Evolutionary conservation across 2,329 filamentous ascomycete species (phyloP).

Genomic region (Diplodia intermedia): DNA sequence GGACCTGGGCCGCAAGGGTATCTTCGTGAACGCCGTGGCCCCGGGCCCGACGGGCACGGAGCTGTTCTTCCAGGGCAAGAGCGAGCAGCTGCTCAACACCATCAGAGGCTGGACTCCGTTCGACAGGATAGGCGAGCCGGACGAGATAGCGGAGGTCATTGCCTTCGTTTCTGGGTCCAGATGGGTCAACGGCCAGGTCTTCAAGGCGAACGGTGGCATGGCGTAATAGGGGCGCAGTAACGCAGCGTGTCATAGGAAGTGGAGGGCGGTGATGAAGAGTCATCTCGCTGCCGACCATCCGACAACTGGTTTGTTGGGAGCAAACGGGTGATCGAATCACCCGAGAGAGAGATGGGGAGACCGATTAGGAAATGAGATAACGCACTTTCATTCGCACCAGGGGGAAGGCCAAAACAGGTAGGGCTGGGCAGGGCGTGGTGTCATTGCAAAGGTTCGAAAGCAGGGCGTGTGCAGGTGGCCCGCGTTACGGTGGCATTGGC

Average conservation of each 20-base stretch:
- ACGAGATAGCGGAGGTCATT: slow-evolving; percentile 41
- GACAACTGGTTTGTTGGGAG: slow-evolving; percentile 22
- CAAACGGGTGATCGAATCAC: slow-evolving; percentile 26
- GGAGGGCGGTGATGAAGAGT: slow-evolving; percentile 2
- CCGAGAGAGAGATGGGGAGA: slow-evolving; percentile 14
- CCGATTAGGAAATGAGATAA: slow-evolving; percentile 5
- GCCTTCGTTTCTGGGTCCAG: slow-evolving; percentile 38
- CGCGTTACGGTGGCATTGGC: slow-evolving; percentile 4
- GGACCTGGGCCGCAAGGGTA: slow-evolving; percentile 60
- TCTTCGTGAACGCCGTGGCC: slow-evolving; percentile 60
- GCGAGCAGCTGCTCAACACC: slow-evolving; percentile 55
- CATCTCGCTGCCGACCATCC: slow-evolving; percentile 16
- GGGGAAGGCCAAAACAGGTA: neutral
- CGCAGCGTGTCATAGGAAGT: neutral
- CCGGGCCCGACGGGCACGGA: slow-evolving; percentile 64
- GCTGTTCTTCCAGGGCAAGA: slow-evolving; percentile 41
- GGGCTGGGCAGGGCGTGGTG: slow-evolving; percentile 17
- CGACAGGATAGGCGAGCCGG: slow-evolving; percentile 37
- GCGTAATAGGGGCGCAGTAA: slow-evolving; percentile 17
- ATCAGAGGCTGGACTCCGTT: slow-evolving; percentile 7
- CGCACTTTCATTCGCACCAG: neutral
- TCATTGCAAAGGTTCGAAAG: slow-evolving; percentile 6
- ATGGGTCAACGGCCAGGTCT: slow-evolving; percentile 40
- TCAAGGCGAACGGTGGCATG: slow-evolving; percentile 42
- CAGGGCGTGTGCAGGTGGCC: slow-evolving; percentile 8